Percentiles rank a stretch among this genome's conserved stretches.
Conservation (phyloP, 768 basidiomycete genomes). For the Basidioascus undulatus region DNA sequence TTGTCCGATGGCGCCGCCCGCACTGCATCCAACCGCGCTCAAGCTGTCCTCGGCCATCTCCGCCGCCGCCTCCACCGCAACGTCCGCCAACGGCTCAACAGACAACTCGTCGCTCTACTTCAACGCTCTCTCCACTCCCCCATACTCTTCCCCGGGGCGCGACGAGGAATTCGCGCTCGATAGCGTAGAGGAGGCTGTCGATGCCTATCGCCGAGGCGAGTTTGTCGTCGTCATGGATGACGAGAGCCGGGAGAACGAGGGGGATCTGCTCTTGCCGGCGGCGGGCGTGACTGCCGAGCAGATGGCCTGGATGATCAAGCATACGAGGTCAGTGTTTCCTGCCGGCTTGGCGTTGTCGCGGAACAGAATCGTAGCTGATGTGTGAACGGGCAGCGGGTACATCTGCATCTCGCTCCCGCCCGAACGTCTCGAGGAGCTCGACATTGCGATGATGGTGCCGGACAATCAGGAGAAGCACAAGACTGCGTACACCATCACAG, state of each 20-base stretch:
- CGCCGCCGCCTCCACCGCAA: no score
- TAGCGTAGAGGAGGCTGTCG: constrained; percentile 50
- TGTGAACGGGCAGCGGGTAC: constrained; percentile 40
- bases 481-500: constrained; percentile 87
- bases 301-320: constrained; percentile 98
- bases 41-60: no score
- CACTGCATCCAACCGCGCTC: no score
- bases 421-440: constrained; percentile 46
- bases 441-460: constrained; percentile 84
- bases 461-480: constrained; percentile 69
- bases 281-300: constrained; percentile 68
- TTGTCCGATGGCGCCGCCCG: no score
- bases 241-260: constrained; percentile 85
- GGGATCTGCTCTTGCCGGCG: constrained; percentile 79
- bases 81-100: no score
- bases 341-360: neutral
- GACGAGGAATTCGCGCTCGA: constrained; percentile 31
- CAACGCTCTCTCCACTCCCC: no score
- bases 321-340: constrained; percentile 46
- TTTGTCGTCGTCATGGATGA: constrained; percentile 97
- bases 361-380: neutral
- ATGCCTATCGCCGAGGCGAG: constrained; percentile 51
- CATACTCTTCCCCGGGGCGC: neutral
- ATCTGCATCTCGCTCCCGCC: constrained; percentile 68
- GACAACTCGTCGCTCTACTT: no score